Percentiles rank a stretch among this genome's conserved stretches.
These are phyloP conservation scores for Vaccinium myrtillus DNA, from an alignment of 148 eudicot genomes.

Conservation along the genomic window DNA sequence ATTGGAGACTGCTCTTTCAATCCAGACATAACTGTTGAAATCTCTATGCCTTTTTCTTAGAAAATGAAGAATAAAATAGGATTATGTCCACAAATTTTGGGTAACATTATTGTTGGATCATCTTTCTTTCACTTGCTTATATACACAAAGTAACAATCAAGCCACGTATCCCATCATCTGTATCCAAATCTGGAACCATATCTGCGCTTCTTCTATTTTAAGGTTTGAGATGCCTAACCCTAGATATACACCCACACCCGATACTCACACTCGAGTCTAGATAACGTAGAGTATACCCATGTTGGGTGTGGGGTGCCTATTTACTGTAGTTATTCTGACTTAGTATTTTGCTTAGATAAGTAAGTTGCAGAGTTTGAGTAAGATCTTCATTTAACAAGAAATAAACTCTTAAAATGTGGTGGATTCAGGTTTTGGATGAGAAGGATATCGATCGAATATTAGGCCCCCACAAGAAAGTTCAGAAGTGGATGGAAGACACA, in stretches of 20 bases:
- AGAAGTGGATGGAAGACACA: constrained; percentile 64
- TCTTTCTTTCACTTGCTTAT: too few species aligned
- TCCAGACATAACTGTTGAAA: background rate
- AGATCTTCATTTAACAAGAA: background rate
- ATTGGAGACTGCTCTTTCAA: background rate
- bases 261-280: background rate
- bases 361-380: background rate
- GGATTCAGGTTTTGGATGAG: constrained; percentile 50
- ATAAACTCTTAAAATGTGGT: background rate
- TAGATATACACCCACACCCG: background rate
- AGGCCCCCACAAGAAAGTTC: constrained; percentile 56
- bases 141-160: background rate
- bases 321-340: background rate
- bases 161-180: background rate
- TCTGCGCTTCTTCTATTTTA: background rate
- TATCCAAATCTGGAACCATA: background rate
- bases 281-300: background rate
- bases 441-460: constrained; percentile 49
- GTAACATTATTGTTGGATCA: too few species aligned
- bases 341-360: background rate
- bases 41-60: background rate
- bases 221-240: background rate
- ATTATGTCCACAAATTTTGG: too few species aligned
- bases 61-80: too few species aligned
- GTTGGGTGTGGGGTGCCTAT: background rate